Evolutionary conservation across 495 filamentous ascomycete genomes (phyloP), one percentile per base, ranked within the genome.

Genomic region (Friedmanniomyces simplex): DNA sequence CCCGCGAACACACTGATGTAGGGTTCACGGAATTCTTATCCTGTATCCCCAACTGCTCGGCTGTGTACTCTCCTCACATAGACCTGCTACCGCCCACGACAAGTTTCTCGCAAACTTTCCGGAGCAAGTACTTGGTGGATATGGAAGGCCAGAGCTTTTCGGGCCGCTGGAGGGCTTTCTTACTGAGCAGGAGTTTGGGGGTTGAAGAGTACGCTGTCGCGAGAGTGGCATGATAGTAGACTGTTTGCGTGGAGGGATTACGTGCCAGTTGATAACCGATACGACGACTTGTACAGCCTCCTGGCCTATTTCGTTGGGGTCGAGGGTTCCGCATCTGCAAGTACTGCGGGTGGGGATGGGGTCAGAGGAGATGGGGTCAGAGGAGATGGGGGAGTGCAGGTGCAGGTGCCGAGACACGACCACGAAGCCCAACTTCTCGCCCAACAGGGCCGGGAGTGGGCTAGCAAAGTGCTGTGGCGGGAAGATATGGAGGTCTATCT

Each of bases 221-320:
- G 79, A 8, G 79, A 87, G 60, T 93, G 88, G 88, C 88, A 81
- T 63, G 82, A 84, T 52, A 76, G 78, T 16, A 76, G 87, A 0
- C 65, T 93, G 13, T 72, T 73, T 49, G 79, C 86, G 14, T 93
- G 86, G 86, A 69, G 79, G 16, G 86, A 93, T 67, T 93, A 87
- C 51, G 82, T 90, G 0, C 87, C 88, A 0, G 54, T 89, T 4
- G 87, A 90, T 63, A 61, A n/a, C 11, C 76, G 87, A 6, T 50
- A 63, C 32, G 61, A 66, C 21, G 67, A 64, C 22, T 45, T 70
- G 26, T 70, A 52, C 26, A 53, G 48, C 34, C 57, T 59, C 8
- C 43, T 72, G 30, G 64, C 65, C 4, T 72, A 69, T 54, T 70
- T 72, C 55, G 49, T 54, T n/a, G 68, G 69, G 1, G 50, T 61